Evolutionary conservation across 257 asterid genomes (phyloP).

Genomic region (Mentha longifolia): DNA sequence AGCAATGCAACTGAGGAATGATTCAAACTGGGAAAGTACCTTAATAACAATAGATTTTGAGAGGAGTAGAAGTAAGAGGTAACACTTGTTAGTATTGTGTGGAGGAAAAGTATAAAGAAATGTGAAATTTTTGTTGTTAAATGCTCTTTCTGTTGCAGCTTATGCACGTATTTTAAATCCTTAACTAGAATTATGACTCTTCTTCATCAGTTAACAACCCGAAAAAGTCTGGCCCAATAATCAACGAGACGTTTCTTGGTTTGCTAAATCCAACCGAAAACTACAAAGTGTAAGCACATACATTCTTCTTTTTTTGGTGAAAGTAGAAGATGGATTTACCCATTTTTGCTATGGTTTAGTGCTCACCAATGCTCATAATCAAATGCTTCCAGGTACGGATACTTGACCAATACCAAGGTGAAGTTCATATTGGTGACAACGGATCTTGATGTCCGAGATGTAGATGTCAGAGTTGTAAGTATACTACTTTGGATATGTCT

Average conservation of each 20-base stretch:
- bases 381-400: slow-evolving; percentile 75
- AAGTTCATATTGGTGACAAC: slow-evolving; percentile 95
- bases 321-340: slow-evolving; percentile 1
- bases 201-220: slow-evolving; percentile 92
- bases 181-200: slow-evolving; percentile 18
- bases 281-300: slow-evolving; percentile 85
- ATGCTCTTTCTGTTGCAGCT: not conserved
- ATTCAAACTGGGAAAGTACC: not conserved
- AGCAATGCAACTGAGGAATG: not conserved
- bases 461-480: slow-evolving; percentile 93
- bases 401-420: slow-evolving; percentile 96
- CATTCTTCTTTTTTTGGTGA: slow-evolving; percentile 3
- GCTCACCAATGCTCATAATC: slow-evolving; percentile 27
- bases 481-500: not conserved
- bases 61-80: slow-evolving; percentile 1
- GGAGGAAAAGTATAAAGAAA: slow-evolving; percentile 10
- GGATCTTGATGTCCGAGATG: slow-evolving; percentile 94
- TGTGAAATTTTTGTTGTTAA: not conserved
- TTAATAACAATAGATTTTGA: not conserved
- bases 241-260: slow-evolving; percentile 96
- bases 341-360: slow-evolving; percentile 8
- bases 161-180: slow-evolving; percentile 9
- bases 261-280: slow-evolving; percentile 95
- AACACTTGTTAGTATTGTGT: slow-evolving; percentile 15
- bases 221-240: slow-evolving; percentile 82